A percentile compares a stretch with the other conserved stretches of the same genome.
phyloP scores from a whole-genome alignment of 1,139 yeast genomes.

The Suhomyces coccinellae region DNA sequence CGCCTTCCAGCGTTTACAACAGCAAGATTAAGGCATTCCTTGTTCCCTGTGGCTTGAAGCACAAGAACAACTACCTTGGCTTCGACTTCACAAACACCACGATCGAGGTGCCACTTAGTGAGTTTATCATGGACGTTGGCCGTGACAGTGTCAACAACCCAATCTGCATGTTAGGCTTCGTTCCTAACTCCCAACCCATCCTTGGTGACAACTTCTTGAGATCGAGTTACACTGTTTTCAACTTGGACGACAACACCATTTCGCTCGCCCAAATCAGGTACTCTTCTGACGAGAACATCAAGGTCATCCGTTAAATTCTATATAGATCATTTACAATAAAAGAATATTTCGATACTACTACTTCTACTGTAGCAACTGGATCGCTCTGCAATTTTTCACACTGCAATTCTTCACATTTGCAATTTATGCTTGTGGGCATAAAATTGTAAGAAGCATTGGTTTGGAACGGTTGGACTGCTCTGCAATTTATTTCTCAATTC shows the following conservation, averaged over 20 bases:
- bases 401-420: too few species aligned
- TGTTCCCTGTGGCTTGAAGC: constrained; percentile 32
- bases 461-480: too few species aligned
- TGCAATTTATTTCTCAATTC: too few species aligned
- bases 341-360: too few species aligned
- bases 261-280: constrained; percentile 40
- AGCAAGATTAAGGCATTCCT: constrained; percentile 22
- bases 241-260: constrained; percentile 39
- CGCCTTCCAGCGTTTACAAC: constrained; percentile 21
- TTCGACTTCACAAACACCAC: constrained; percentile 28
- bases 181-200: constrained; percentile 18
- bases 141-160: constrained; percentile 12
- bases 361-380: too few species aligned
- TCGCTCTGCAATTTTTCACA: too few species aligned
- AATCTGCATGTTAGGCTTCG: constrained; percentile 20
- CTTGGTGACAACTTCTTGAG: constrained; percentile 43
- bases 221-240: constrained; percentile 37
- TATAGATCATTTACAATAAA: background rate
- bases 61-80: constrained; percentile 23
- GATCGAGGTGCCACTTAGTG: constrained; percentile 28
- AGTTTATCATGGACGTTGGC: constrained; percentile 22
- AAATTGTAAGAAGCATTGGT: too few species aligned
- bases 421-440: too few species aligned
- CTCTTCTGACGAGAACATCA: constrained; percentile 27
- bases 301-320: constrained; percentile 10